phyloP scores from a whole-genome alignment of 1,139 yeast genomes.

The Suhomyces anneliseae region DNA sequence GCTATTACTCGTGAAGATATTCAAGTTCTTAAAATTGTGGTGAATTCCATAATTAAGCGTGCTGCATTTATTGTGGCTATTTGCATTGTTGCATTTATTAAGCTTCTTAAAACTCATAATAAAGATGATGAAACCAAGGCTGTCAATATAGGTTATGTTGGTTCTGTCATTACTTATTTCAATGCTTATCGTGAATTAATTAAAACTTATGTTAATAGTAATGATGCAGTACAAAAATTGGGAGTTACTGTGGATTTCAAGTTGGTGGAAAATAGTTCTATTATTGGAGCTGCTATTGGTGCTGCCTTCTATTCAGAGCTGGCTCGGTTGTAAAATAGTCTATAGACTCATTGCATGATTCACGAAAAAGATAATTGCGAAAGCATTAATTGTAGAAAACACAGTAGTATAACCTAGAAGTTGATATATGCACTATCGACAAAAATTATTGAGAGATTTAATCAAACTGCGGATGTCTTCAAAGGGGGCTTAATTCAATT shows the following conservation, averaged over 20 bases:
- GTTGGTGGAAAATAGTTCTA: slow-evolving; percentile 43
- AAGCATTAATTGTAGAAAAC: no score
- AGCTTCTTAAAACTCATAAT: slow-evolving; percentile 35
- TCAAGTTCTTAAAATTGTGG: slow-evolving; percentile 26
- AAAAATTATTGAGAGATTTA: no score
- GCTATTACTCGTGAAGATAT: slow-evolving; percentile 28
- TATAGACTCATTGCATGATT: slow-evolving; percentile 6
- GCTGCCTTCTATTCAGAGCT: slow-evolving; percentile 34
- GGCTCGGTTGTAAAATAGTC: not conserved
- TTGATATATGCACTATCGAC: not conserved
- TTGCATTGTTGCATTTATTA: slow-evolving; percentile 36
- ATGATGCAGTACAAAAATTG: slow-evolving; percentile 27
- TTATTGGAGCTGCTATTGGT: slow-evolving; percentile 51
- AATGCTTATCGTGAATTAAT: slow-evolving; percentile 34
- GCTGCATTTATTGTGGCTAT: slow-evolving; percentile 46
- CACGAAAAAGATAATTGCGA: not conserved
- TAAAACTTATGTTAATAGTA: slow-evolving; percentile 29
- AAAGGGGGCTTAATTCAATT: no score
- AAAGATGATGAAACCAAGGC: slow-evolving; percentile 19
- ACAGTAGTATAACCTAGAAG: not conserved
- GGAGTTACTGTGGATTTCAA: slow-evolving; percentile 37
- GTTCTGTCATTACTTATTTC: slow-evolving; percentile 42
- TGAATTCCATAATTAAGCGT: slow-evolving; percentile 33
- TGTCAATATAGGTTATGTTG: slow-evolving; percentile 45
- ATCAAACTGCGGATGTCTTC: no score